Conservation (phyloP, 257 asterid species). For the Nicotiana benthamiana region DNA sequence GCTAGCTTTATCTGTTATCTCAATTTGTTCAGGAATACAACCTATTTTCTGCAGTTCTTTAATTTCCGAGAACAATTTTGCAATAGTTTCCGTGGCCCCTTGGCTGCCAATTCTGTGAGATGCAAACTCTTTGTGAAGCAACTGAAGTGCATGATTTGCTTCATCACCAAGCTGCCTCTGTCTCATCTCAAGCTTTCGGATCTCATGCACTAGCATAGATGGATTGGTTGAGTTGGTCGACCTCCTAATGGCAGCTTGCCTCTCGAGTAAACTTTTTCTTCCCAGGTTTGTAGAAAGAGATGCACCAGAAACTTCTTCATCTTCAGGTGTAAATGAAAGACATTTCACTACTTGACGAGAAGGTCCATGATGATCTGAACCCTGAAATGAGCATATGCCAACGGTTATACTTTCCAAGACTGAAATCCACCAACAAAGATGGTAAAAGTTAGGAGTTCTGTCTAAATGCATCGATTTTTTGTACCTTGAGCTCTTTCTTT, state of each 20-base stretch:
- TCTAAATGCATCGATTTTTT: neutral
- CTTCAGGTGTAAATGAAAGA: constrained; percentile 48
- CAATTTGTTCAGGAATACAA: constrained; percentile 38
- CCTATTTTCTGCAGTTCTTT: constrained; percentile 54
- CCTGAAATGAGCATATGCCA: constrained; percentile 35
- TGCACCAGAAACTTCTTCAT: constrained; percentile 28
- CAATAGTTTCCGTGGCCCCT: constrained; percentile 61
- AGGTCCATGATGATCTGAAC: constrained; percentile 54
- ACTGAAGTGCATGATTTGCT: constrained; percentile 86
- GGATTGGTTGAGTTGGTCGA: constrained; percentile 44
- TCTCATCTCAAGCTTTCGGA: constrained; percentile 76
- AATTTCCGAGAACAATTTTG: constrained; percentile 75
- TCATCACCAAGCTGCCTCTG: constrained; percentile 93
- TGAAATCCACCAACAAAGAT: neutral
- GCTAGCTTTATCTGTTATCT: constrained; percentile 50
- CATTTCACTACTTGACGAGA: constrained; percentile 66
- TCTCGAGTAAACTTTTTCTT: constrained; percentile 27
- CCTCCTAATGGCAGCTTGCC: constrained; percentile 31
- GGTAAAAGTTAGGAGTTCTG: neutral
- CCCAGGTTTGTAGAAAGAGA: constrained; percentile 25
- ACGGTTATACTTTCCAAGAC: neutral
- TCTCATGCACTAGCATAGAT: constrained; percentile 59
- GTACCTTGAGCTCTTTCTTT: constrained; percentile 63
- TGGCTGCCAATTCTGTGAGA: constrained; percentile 65
- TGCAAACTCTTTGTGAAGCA: constrained; percentile 86